Evolutionary conservation across 176 grass and related monocot species (phyloP).

Genomic region (Hyparrhenia diplandra): DNA sequence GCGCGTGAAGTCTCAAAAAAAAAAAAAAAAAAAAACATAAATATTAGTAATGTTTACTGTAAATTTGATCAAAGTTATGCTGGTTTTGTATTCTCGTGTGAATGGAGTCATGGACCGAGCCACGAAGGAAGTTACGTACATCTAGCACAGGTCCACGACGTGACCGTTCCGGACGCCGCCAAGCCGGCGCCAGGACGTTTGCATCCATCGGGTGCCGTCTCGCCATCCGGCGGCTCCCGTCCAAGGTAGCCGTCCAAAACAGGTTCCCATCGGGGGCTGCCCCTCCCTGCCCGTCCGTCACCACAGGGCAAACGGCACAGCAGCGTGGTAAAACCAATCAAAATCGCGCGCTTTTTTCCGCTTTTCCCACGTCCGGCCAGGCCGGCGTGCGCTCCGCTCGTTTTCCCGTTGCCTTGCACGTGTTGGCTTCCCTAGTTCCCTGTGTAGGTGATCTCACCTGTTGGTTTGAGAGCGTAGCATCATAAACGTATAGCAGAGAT

Average conservation of each 20-base stretch:
- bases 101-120: too few species aligned
- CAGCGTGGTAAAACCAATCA: background rate
- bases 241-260: background rate
- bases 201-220: conserved; percentile 1
- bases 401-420: conserved; percentile 36
- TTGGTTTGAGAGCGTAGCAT: too few species aligned
- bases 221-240: background rate
- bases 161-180: conserved; percentile 11
- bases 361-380: background rate
- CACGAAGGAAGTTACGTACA: too few species aligned
- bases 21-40: too few species aligned
- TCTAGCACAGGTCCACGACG: too few species aligned
- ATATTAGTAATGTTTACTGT: too few species aligned
- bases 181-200: background rate
- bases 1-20: too few species aligned
- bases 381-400: background rate
- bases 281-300: background rate
- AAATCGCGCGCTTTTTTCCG: background rate
- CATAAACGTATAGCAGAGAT: background rate
- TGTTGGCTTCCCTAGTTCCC: conserved; percentile 26
- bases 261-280: background rate
- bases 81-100: too few species aligned
- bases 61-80: too few species aligned
- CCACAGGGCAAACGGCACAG: too few species aligned
- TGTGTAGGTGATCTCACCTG: background rate